Base-by-base conservation (phyloP, 768 basidiomycete genomes). In the Russula dissimulans region DNA sequence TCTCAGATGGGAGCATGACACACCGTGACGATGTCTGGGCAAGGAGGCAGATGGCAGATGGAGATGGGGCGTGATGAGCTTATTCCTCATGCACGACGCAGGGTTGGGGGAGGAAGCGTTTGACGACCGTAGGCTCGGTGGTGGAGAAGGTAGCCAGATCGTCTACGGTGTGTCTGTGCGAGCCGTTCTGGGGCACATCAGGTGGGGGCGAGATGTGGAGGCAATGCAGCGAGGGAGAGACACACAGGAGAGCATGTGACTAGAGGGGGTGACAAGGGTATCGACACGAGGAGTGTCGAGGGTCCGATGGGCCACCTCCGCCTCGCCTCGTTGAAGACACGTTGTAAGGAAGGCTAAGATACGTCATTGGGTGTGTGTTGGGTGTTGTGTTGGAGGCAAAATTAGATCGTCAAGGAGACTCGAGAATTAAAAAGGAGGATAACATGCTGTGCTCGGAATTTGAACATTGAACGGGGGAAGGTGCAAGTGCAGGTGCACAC, bases 361-460 rank as follows among this genome's bases (percentile, higher is more conserved):
- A 61, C 61, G 61, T 62, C 61, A 62, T 53, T n/a, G 41, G 32
- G 48, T 3, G 56, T 1, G 48, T 26, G 12, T 22, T 29, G 26
- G 5, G 48, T 17, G 26, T 34, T 10, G 39, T 18, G 38, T 32
- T 44, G 7, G 3, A 36, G 10, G 39, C 4, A 6, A 46, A 43
- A 54, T 49, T n/a, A 8, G 43, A 56, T 60, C 54, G 26, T 32
- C 60, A 60, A 56, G 60, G 60, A 51, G 54, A 60, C 60, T 54
- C 22, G 46, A 10, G 18, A 45, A 22, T 41, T 41, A 50, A 50
- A 57, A 41, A 43, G 9, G 53, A 60, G 59, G 59, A 60, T 15
- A 43, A 44, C 59, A 60, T 44, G 61, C 61, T 57, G 56, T 62
- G 61, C 56, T 56, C 44, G 56, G 60, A 36, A 36, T 26, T 36